Conservation (phyloP, 179 eudicot genomes). For the Corrigiola litoralis region DNA sequence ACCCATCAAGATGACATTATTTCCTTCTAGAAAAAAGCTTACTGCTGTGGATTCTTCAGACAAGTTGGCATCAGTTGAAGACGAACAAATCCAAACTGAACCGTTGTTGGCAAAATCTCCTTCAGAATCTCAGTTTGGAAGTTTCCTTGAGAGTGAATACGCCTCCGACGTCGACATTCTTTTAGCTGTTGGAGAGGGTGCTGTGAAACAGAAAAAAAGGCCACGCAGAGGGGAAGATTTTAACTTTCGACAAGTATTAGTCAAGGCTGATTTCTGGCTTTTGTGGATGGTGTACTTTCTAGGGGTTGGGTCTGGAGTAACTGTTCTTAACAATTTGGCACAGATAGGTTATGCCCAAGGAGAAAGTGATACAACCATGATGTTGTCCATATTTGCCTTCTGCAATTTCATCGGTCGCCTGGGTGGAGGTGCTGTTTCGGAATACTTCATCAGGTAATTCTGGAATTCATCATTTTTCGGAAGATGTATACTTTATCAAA, state of each 20-base stretch:
- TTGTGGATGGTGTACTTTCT: constrained; percentile 71
- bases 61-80: constrained; percentile 16
- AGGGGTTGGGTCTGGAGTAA: constrained; percentile 83
- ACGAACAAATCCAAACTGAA: constrained; percentile 21
- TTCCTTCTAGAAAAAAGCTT: constrained; percentile 35
- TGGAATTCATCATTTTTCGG: background rate
- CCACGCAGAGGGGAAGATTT: constrained; percentile 87
- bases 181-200: constrained; percentile 45
- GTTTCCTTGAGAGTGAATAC: constrained; percentile 28
- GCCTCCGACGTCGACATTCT: constrained; percentile 30
- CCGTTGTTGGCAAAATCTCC: constrained; percentile 24
- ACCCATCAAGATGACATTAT: constrained; percentile 82
- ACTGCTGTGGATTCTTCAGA: constrained; percentile 25
- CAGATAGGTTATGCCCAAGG: constrained; percentile 67
- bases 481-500: too few relatives aligned
- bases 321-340: constrained; percentile 85
- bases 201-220: constrained; percentile 36
- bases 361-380: constrained; percentile 52
- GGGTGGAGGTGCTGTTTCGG: constrained; percentile 80
- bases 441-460: constrained; percentile 53
- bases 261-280: constrained; percentile 96
- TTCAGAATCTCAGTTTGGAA: constrained; percentile 15
- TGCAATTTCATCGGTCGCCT: constrained; percentile 82
- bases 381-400: constrained; percentile 66
- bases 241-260: constrained; percentile 54